These are phyloP conservation scores for Penicillium sp. DNA, from an alignment of 2,329 filamentous ascomycete genomes.

Conservation along the genomic window DNA sequence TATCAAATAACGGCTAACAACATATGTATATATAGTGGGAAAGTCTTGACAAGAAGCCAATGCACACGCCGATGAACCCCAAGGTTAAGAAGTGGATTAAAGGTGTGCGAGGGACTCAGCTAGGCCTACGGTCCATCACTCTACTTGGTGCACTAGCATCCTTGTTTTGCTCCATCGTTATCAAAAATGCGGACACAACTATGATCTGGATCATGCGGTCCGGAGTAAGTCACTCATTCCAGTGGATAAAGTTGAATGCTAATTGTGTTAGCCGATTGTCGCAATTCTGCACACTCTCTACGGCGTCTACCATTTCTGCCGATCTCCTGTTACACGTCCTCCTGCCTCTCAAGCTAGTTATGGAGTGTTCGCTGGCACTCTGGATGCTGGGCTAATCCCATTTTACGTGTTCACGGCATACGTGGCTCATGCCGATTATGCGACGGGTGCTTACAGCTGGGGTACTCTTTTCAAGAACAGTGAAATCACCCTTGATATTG, in stretches of 20 bases:
- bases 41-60: conserved; percentile 60
- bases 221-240: conserved; percentile 57
- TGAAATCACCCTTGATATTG: conserved; percentile 58
- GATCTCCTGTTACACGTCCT: conserved; percentile 69
- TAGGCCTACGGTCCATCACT: conserved; percentile 67
- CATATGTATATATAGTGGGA: conserved; percentile 32
- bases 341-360: conserved; percentile 84
- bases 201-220: conserved; percentile 76
- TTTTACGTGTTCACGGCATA: conserved; percentile 64
- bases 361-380: conserved; percentile 76
- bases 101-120: conserved; percentile 66
- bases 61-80: conserved; percentile 66
- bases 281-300: conserved; percentile 73
- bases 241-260: not conserved
- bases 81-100: conserved; percentile 72
- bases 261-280: conserved; percentile 67
- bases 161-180: conserved; percentile 73
- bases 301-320: conserved; percentile 75
- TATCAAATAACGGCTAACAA: not conserved
- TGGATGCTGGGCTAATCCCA: conserved; percentile 67
- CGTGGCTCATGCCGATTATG: conserved; percentile 55
- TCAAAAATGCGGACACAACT: conserved; percentile 65
- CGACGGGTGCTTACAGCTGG: conserved; percentile 57
- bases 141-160: conserved; percentile 70
- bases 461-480: conserved; percentile 64